Evolutionary conservation across 2,329 filamentous ascomycete genomes (phyloP), one percentile per base, ranked within the genome.

Genomic region (Aspergillus tubingensis): DNA sequence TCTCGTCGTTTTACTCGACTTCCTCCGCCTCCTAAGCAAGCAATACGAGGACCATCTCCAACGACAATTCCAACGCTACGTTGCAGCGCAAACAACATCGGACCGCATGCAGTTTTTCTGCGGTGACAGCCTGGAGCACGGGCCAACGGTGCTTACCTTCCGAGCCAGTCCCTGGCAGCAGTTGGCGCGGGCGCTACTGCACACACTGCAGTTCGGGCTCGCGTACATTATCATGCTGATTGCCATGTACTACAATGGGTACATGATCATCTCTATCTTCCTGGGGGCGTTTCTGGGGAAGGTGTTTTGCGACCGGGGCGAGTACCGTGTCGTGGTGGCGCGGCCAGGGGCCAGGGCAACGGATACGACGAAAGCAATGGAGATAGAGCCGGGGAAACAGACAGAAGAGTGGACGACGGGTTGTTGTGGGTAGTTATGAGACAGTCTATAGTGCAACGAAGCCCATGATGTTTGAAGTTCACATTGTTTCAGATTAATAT

Each of bases 201-300:
- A 63, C 11, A 38, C 61, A 3, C 49, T 60, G 10, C 59, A 61
- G 44, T 63, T 63, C 8, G 62, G 41, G 8, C 49, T 59, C 17
- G 62, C 62, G 27, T 63, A 63, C 15, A 52, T 63, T 27, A 57
- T 58, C 32, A 63, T 63, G 62, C 17, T 63, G 43, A 55, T 61
- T 6, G 62, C 62, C 10, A 63, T 63, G 62, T 62, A 48, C 10
- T 63, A 61, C 15, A 63, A 63, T 15, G 62, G 59, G n/a, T 63
- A 59, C 49, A 61, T 63, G 53, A 61, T 63, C 7, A 61, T 63
- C n/a, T 63, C 59, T 3, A 63, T 63, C 11, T 59, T 63, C 36
- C 39, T 63, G 5, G 62, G 62, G 2, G 57, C 62, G 19, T 61
- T 61, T 8, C 17, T 63, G 27, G 62, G 62, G 6, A 63, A 63